These are phyloP conservation scores for Thyridium curvatum DNA, from an alignment of 2,329 filamentous ascomycete species.

Conservation along the genomic window DNA sequence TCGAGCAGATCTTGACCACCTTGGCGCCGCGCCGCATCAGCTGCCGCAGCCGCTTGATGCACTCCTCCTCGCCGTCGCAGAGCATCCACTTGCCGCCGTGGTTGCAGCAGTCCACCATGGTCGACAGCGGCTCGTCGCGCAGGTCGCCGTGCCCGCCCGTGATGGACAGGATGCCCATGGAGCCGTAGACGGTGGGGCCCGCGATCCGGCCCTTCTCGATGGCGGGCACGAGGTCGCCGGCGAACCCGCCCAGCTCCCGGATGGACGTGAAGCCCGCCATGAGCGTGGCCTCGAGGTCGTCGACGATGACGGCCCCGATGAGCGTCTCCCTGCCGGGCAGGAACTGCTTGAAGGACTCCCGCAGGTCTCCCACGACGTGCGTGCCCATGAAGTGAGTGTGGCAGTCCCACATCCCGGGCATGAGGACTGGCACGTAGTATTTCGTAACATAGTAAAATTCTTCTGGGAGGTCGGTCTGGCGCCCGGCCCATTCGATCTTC, in stretches of 20 bases:
- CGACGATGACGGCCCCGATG: conserved; percentile 31
- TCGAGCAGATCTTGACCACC: conserved; percentile 39
- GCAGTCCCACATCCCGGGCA: conserved; percentile 48
- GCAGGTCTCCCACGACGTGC: conserved; percentile 10
- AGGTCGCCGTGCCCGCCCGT: conserved; percentile 43
- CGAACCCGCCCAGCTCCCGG: conserved; percentile 41
- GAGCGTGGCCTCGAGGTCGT: conserved; percentile 32
- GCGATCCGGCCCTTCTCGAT: conserved; percentile 36
- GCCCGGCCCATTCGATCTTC: conserved; percentile 33
- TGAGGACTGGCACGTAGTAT: conserved; percentile 32
- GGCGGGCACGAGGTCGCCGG: conserved; percentile 32
- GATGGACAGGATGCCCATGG: conserved; percentile 34
- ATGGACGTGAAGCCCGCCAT: conserved; percentile 44
- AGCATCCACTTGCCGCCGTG: conserved; percentile 26
- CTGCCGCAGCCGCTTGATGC: conserved; percentile 31
- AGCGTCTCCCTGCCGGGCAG: conserved; percentile 17
- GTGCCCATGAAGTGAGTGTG: conserved; percentile 41
- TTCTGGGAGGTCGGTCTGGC: conserved; percentile 17
- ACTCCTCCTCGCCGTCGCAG: conserved; percentile 40
- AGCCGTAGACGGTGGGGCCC: conserved; percentile 42
- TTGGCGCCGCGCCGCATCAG: conserved; percentile 38
- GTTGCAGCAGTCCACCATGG: conserved; percentile 21
- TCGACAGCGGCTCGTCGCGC: conserved; percentile 26
- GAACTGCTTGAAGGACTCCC: conserved; percentile 13
- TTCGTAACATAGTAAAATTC: conserved; percentile 20